Base-by-base conservation (phyloP, 371 early-diverging fungal genomes). In the Blastocladiella emersonii region DNA sequence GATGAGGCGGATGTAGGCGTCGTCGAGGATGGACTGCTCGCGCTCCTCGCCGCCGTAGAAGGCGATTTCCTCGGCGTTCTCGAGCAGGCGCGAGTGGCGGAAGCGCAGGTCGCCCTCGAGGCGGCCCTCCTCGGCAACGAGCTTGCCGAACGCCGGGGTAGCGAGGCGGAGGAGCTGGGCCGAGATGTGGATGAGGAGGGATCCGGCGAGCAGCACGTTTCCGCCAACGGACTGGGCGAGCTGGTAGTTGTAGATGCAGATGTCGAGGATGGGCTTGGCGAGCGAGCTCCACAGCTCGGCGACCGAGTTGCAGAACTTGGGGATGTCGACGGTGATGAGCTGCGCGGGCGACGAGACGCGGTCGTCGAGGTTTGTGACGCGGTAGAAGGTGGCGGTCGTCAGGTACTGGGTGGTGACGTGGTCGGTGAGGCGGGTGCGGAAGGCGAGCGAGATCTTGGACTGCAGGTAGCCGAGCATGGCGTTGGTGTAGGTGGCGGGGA, bases 401-500 rank as follows among this genome's bases (percentile, higher is more conserved):
- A 91, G 73, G 70, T 92, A 92, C 48, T 86, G 68, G 53, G 83
- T 82, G 68, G 91, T 74, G 6, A 87, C 77, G 71, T 90, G 85
- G 61, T 80, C 76, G 25, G 89, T 89, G 65, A 93, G 74, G 8
- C 89, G 81, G 12, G 91, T 88, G 49, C 93, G 78, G 77, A 93
- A 91, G 17, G 85, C 89, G 61, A 92, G 90, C 4, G 91, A 79
- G 37, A 92, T 73, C 76, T 96, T 95, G 27, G 74, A 72, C 62
- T 78, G 78, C 13, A 74, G 65, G 62, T 72, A 76, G 37, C 35
- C 19, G 17, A 59, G 37, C 89, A 94, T 89, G 72, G 89, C 88
- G 74, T 96, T 96, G 64, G 96, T 96, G 72, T 90, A 91, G 25
- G 95, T 94, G 1, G 96, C 95, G 15, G 96, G 96, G 32, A 96